A percentile compares a stretch with the other conserved stretches of the same genome.
phyloP scores from a whole-genome alignment of 176 grass and related monocot species.

The maize (Zea mays) region DNA sequence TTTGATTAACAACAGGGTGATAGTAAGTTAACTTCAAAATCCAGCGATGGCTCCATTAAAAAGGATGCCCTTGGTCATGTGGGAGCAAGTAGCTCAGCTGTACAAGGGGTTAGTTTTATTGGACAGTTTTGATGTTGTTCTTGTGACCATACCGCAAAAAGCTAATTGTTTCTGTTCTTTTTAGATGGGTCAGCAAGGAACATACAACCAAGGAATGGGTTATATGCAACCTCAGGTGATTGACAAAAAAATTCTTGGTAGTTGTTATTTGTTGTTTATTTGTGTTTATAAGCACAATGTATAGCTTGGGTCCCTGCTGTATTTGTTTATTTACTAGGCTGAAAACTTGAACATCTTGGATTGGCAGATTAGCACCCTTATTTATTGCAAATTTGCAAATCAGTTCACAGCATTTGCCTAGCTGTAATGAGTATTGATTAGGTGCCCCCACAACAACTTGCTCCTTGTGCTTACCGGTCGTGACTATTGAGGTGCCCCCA shows the following conservation, averaged over 20 bases:
- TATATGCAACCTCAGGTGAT: slow-evolving; percentile 84
- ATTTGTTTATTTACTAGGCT: not conserved
- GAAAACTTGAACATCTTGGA: not conserved
- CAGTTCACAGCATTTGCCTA: not conserved
- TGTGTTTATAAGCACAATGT: slow-evolving; percentile 3
- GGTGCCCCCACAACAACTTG: not conserved
- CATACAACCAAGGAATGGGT: slow-evolving; percentile 68
- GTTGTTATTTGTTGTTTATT: not conserved
- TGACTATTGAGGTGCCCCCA: not conserved
- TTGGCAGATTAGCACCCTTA: not conserved
- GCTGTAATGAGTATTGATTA: not conserved
- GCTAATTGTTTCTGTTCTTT: slow-evolving; percentile 25
- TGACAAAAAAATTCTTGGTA: not conserved
- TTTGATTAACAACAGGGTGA: slow-evolving; percentile 50
- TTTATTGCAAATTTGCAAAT: not conserved
- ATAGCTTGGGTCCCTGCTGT: not conserved
- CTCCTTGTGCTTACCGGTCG: not conserved
- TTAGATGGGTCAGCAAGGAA: slow-evolving; percentile 74
- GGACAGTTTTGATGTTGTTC: not conserved
- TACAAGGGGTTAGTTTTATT: slow-evolving; percentile 54
- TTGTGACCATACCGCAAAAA: slow-evolving; percentile 11
- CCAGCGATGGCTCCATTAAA: slow-evolving; percentile 53
- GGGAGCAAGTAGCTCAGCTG: slow-evolving; percentile 44
- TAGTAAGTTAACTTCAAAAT: slow-evolving; percentile 63
- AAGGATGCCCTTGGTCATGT: slow-evolving; percentile 58